phyloP scores from a whole-genome alignment of 495 filamentous ascomycete genomes.

The Coniosporium apollinis region DNA sequence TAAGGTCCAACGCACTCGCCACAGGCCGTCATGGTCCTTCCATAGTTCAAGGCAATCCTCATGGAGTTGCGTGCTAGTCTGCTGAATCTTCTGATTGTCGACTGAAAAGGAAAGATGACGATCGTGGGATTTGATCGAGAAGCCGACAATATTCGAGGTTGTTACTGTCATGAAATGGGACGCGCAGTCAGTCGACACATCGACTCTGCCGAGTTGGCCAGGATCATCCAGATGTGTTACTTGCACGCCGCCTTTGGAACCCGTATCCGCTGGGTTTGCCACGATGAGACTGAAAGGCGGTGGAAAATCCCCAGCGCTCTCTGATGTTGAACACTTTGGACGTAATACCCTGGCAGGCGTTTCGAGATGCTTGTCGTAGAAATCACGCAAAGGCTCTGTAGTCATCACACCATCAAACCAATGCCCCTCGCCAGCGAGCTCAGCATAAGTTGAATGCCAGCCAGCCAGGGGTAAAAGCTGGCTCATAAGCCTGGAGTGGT shows the following conservation, averaged over 20 bases:
- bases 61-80: no score
- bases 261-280: conserved; percentile 33
- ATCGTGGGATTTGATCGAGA: conserved; percentile 12
- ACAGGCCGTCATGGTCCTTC: background rate
- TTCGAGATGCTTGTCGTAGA: conserved; percentile 24
- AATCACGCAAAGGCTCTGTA: conserved; percentile 23
- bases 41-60: no score
- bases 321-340: background rate
- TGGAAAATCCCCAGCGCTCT: conserved; percentile 8
- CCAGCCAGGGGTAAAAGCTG: conserved; percentile 27
- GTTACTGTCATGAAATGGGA: conserved; percentile 1
- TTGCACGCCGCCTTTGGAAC: conserved; percentile 31
- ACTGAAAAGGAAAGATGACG: no score
- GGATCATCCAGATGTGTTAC: conserved; percentile 31
- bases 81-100: no score
- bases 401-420: conserved; percentile 34
- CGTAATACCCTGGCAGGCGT: conserved; percentile 1
- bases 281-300: conserved; percentile 29
- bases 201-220: conserved; percentile 23
- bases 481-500: conserved; percentile 37
- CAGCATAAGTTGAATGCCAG: conserved; percentile 30
- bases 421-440: conserved; percentile 33
- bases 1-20: no score
- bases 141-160: conserved; percentile 15
- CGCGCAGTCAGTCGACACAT: conserved; percentile 6